phyloP scores from a whole-genome alignment of 257 asterid species.

The Solanum commersonii region DNA sequence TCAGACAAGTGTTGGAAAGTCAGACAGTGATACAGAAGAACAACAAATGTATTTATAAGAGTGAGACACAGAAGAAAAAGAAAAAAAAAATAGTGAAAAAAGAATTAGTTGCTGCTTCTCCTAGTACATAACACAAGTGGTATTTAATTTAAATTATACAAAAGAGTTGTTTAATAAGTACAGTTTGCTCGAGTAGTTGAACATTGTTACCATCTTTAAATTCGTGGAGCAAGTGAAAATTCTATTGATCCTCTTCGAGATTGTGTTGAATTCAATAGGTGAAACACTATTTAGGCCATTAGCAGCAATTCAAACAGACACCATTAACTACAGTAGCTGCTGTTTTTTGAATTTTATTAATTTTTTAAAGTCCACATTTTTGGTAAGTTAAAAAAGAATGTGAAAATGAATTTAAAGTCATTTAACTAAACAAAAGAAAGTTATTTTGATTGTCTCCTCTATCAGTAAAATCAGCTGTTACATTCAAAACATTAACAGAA shows the following conservation, averaged over 20 bases:
- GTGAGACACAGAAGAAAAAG: neutral
- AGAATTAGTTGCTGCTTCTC: neutral
- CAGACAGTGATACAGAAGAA: neutral
- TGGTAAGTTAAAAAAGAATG: neutral
- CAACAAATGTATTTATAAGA: neutral
- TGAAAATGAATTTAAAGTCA: neutral
- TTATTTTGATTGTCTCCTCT: neutral
- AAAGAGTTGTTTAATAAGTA: neutral
- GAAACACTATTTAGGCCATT: neutral
- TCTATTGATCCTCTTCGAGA: neutral
- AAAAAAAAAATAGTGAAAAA: neutral
- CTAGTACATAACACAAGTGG: neutral
- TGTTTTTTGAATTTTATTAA: neutral
- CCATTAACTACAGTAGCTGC: neutral
- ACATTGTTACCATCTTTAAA: rapidly evolving
- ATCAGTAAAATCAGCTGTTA: neutral
- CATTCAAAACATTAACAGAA: neutral
- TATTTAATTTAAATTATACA: neutral
- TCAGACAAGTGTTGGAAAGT: neutral
- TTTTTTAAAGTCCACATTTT: neutral
- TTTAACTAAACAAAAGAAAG: neutral
- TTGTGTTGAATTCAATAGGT: neutral
- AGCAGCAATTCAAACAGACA: neutral
- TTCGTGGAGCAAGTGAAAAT: neutral
- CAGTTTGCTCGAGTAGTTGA: neutral